Evolutionary conservation across 257 asterid genomes (phyloP).

Genomic region (Nemophila menziesii): DNA sequence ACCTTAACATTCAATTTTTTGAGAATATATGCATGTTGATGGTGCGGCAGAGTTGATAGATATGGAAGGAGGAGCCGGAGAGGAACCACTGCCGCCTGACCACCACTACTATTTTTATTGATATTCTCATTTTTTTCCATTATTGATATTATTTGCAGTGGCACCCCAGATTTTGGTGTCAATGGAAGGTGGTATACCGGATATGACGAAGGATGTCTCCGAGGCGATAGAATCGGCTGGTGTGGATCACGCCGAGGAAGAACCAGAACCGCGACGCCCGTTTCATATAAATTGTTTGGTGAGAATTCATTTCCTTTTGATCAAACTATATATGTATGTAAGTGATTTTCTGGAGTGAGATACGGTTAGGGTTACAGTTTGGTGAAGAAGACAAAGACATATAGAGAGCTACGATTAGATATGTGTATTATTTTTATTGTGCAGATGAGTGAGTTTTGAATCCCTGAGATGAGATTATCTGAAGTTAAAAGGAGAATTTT

Average conservation of each 20-base stretch:
- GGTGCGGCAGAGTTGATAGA: no score
- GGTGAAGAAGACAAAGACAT: neutral
- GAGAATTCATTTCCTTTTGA: constrained; percentile 47
- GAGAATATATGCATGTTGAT: no score
- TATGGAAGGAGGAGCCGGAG: no score
- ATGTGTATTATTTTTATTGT: no score
- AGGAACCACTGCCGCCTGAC: constrained; percentile 71
- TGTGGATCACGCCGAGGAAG: constrained; percentile 66
- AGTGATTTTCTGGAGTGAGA: neutral
- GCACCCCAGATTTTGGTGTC: constrained; percentile 42
- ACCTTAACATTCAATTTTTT: no score
- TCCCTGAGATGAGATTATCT: no score
- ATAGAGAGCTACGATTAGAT: neutral
- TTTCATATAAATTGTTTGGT: constrained; percentile 65
- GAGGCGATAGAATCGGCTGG: constrained; percentile 67
- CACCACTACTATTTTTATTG: constrained; percentile 14
- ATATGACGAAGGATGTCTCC: constrained; percentile 6
- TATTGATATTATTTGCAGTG: constrained; percentile 16
- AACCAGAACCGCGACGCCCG: constrained; percentile 51
- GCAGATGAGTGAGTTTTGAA: no score
- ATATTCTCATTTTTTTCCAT: constrained; percentile 13
- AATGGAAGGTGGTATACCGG: constrained; percentile 31
- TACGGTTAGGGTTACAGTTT: no score
- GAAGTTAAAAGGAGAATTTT: no score
- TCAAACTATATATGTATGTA: neutral